These are phyloP conservation scores for Phytophthora crassamura DNA, from an alignment of 352 stramenopile genomes.

Conservation along the genomic window DNA sequence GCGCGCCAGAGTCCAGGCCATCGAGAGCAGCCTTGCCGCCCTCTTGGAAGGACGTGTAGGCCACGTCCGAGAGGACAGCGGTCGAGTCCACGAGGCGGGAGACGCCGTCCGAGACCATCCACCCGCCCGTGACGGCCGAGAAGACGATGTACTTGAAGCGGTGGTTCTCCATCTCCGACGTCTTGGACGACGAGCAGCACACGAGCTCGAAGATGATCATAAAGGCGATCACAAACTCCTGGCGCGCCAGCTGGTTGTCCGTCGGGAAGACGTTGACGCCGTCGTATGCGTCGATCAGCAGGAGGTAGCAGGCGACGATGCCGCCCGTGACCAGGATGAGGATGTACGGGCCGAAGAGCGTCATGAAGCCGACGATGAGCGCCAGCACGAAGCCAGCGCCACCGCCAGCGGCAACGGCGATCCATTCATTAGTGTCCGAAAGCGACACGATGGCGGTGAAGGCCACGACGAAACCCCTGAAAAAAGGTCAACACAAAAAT, in stretches of 20 bases:
- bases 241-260: constrained; percentile 80
- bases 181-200: constrained; percentile 82
- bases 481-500: constrained; percentile 14
- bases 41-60: constrained; percentile 72
- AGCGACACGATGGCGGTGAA: constrained; percentile 76
- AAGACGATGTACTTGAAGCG: constrained; percentile 92
- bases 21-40: constrained; percentile 57
- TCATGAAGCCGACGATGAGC: constrained; percentile 80
- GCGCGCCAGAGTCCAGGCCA: constrained; percentile 56
- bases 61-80: constrained; percentile 66
- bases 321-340: constrained; percentile 72
- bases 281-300: constrained; percentile 81
- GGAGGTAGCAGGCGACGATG: constrained; percentile 74
- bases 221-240: constrained; percentile 90
- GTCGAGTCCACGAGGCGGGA: constrained; percentile 71
- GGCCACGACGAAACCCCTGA: constrained; percentile 71
- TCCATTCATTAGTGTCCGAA: constrained; percentile 76
- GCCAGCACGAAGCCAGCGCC: constrained; percentile 72
- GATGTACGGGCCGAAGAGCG: constrained; percentile 70
- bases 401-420: constrained; percentile 64
- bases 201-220: constrained; percentile 89
- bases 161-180: constrained; percentile 85
- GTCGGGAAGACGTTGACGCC: constrained; percentile 69
- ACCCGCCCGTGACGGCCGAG: constrained; percentile 71
- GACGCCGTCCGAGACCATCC: constrained; percentile 78